A percentile compares a stretch with the other conserved stretches of the same genome.
These are phyloP conservation scores for Fusarium sp. DNA, from an alignment of 2,329 filamentous ascomycete genomes.

Conservation along the genomic window DNA sequence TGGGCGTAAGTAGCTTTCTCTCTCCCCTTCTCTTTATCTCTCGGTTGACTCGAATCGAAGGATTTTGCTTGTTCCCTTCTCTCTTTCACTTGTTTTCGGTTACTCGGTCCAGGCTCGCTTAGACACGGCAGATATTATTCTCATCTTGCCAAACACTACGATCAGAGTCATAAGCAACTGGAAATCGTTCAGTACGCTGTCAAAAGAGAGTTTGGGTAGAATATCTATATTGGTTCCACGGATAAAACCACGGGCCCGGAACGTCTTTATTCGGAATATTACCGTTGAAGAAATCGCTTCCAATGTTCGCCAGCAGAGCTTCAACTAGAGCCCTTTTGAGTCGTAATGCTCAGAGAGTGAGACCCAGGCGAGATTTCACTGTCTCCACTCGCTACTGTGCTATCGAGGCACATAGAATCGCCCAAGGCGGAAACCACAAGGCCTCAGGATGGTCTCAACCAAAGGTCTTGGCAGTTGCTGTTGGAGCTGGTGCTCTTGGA, in stretches of 20 bases:
- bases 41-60: conserved; percentile 17
- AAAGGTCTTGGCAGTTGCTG: conserved; percentile 56
- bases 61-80: conserved; percentile 13
- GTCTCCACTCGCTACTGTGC: conserved; percentile 20
- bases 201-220: conserved; percentile 19
- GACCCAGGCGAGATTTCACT: conserved; percentile 31
- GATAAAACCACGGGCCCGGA: conserved; percentile 17
- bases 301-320: conserved; percentile 38
- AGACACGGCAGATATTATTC: conserved; percentile 25
- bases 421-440: conserved; percentile 14
- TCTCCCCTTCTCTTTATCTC: neutral
- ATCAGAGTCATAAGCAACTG: neutral
- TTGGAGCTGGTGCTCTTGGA: conserved; percentile 56
- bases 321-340: conserved; percentile 37
- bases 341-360: conserved; percentile 29
- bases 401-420: conserved; percentile 17
- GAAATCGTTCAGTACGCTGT: neutral
- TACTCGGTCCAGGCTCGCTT: conserved; percentile 34
- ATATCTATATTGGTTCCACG: conserved; percentile 30
- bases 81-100: conserved; percentile 15
- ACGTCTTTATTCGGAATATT: neutral
- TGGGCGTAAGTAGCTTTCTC: conserved; percentile 5
- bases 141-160: conserved; percentile 4
- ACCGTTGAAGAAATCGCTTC: conserved; percentile 2
- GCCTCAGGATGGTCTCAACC: conserved; percentile 49